Evolutionary conservation across 306 rosid genomes (phyloP).

Genomic region (Lablab purpureus): DNA sequence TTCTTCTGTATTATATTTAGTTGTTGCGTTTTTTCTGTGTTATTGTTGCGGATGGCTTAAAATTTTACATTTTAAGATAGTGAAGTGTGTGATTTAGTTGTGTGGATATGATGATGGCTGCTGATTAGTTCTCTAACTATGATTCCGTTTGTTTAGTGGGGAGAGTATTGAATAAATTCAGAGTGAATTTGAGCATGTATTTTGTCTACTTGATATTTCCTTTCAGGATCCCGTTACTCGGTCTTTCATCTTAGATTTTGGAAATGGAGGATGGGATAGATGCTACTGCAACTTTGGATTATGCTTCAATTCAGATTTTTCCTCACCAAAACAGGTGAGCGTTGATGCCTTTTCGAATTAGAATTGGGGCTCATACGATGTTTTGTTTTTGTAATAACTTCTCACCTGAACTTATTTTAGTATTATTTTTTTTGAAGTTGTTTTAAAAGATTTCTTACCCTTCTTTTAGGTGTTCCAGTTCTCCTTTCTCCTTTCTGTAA

Average conservation of each 20-base stretch:
- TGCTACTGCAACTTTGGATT: conserved; percentile 65
- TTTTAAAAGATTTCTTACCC: conserved; percentile 3
- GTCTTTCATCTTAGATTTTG: conserved; percentile 39
- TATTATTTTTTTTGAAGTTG: conserved; percentile 3
- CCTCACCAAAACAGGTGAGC: conserved; percentile 76
- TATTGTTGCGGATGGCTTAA: conserved; percentile 21
- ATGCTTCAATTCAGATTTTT: conserved; percentile 73
- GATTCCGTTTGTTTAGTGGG: not conserved
- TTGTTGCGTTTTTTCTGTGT: conserved; percentile 13
- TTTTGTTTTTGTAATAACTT: conserved; percentile 28
- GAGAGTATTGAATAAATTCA: conserved; percentile 27
- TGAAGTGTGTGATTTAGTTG: not conserved
- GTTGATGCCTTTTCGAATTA: conserved; percentile 15
- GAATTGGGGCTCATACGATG: conserved; percentile 28
- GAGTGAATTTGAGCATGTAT: conserved; percentile 27
- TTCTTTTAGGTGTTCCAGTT: conserved; percentile 2
- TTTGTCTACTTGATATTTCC: conserved; percentile 22
- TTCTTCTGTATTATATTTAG: not conserved
- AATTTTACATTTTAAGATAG: not conserved
- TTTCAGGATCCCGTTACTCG: conserved; percentile 52
- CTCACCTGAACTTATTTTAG: not conserved
- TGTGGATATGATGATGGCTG: not conserved
- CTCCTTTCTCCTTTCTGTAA: not conserved
- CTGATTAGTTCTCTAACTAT: conserved; percentile 32
- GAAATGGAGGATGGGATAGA: conserved; percentile 68